Percentiles rank a stretch among this genome's conserved stretches.
These are phyloP conservation scores for Exsudoporus frostii DNA, from an alignment of 768 basidiomycete genomes.

Conservation along the genomic window DNA sequence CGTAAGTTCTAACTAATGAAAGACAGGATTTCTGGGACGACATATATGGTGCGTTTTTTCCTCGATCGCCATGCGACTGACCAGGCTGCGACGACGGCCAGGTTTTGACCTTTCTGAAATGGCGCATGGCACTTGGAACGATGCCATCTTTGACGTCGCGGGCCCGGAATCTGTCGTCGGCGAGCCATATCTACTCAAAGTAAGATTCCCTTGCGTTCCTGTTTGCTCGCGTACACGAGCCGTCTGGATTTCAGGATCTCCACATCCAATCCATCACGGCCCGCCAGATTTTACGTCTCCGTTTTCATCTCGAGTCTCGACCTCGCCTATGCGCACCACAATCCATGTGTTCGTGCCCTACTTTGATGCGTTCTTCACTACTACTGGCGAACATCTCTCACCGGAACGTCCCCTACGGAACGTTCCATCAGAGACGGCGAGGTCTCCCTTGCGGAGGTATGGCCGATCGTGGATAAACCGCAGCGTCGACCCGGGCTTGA, in stretches of 20 bases:
- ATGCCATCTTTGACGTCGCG: slow-evolving; percentile 83
- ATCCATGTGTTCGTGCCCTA: slow-evolving; percentile 82
- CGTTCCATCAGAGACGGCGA: slow-evolving; percentile 58
- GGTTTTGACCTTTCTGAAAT: slow-evolving; percentile 89
- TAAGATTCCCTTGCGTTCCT: slow-evolving; percentile 28
- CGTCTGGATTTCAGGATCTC: slow-evolving; percentile 70
- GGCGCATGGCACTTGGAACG: slow-evolving; percentile 69
- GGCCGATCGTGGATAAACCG: slow-evolving; percentile 70
- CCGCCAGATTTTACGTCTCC: slow-evolving; percentile 74
- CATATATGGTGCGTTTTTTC: slow-evolving; percentile 66
- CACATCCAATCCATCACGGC: slow-evolving; percentile 59
- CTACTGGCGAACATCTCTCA: slow-evolving; percentile 50
- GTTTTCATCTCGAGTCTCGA: slow-evolving; percentile 72
- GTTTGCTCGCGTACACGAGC: background rate
- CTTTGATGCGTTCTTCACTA: slow-evolving; percentile 92
- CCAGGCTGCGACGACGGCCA: slow-evolving; percentile 27
- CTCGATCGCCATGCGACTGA: background rate
- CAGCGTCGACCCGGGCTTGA: slow-evolving; percentile 45
- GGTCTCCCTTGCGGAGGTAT: slow-evolving; percentile 69
- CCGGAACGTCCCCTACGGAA: slow-evolving; percentile 50
- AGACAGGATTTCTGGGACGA: slow-evolving; percentile 91
- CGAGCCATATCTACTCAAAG: slow-evolving; percentile 64
- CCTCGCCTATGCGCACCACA: slow-evolving; percentile 55
- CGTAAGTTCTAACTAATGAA: too few species aligned
- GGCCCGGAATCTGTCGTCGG: slow-evolving; percentile 62